Percentiles rank a stretch among this genome's conserved stretches.
These are phyloP conservation scores for Chrysopogon serrulatus DNA, from an alignment of 176 grass and related monocot genomes.

Conservation along the genomic window DNA sequence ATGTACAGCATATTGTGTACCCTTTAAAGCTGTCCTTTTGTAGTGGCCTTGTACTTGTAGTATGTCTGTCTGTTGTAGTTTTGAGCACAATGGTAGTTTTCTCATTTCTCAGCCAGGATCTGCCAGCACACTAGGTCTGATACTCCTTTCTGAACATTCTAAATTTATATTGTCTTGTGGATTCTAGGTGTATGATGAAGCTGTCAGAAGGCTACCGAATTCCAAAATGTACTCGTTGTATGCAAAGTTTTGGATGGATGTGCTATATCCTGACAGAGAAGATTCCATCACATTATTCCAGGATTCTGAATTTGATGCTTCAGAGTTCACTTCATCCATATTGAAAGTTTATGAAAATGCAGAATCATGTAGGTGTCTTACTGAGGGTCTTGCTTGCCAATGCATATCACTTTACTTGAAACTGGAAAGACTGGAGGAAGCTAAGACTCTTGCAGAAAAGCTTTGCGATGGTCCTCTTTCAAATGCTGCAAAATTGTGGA, in stretches of 20 bases:
- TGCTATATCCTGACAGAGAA: constrained; percentile 41
- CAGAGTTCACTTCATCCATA: constrained; percentile 46
- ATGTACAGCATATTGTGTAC: neutral
- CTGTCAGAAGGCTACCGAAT: constrained; percentile 62
- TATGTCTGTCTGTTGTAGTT: neutral
- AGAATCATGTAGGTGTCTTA: constrained; percentile 57
- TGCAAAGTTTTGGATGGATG: constrained; percentile 72
- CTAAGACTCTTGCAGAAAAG: constrained; percentile 64
- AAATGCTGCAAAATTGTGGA: constrained; percentile 57
- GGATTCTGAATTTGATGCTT: constrained; percentile 43
- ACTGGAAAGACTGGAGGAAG: constrained; percentile 67
- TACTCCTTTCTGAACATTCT: neutral
- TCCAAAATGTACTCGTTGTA: constrained; percentile 87
- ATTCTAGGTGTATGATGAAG: constrained; percentile 84
- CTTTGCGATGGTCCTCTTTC: constrained; percentile 67
- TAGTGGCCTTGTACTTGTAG: neutral
- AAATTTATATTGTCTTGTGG: neutral
- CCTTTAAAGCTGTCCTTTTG: neutral
- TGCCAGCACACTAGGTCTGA: neutral
- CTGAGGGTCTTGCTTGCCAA: constrained; percentile 68
- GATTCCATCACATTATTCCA: constrained; percentile 36
- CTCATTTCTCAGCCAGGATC: neutral
- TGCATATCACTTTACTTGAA: constrained; percentile 58
- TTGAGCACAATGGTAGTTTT: neutral
- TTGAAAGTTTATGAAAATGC: constrained; percentile 69